Conservation (phyloP, 2,329 filamentous ascomycete genomes). For the Trichoderma sp. region DNA sequence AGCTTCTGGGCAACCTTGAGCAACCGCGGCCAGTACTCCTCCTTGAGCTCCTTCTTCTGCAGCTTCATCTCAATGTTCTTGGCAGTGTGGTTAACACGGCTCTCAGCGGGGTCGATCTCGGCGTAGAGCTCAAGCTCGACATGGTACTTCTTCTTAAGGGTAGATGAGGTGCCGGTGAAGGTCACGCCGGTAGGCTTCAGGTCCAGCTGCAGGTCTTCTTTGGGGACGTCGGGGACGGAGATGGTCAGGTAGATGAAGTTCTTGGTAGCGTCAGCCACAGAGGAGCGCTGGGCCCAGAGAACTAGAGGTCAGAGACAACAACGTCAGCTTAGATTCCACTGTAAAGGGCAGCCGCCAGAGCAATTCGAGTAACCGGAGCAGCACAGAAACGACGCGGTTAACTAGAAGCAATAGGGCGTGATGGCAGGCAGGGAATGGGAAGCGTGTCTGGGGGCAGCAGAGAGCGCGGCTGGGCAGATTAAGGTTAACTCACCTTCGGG, state of each 20-base stretch:
- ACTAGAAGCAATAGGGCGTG: not conserved
- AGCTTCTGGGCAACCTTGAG: slow-evolving; percentile 86
- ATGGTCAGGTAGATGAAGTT: slow-evolving; percentile 96
- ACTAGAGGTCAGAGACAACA: slow-evolving; percentile 51
- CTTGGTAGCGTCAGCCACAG: slow-evolving; percentile 71
- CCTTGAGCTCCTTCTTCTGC: slow-evolving; percentile 93
- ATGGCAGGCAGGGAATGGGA: not conserved
- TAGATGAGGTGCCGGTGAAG: slow-evolving; percentile 79
- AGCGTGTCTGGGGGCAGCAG: not conserved
- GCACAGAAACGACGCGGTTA: not conserved
- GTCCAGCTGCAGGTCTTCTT: slow-evolving; percentile 74
- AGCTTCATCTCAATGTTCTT: slow-evolving; percentile 89
- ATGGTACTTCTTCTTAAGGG: slow-evolving; percentile 82
- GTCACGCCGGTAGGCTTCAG: slow-evolving; percentile 72
- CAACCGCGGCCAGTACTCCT: slow-evolving; percentile 93
- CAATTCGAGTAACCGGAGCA: not conserved
- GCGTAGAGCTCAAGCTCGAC: slow-evolving; percentile 83
- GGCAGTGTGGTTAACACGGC: slow-evolving; percentile 82
- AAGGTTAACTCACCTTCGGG: slow-evolving; percentile 38
- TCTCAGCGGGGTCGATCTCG: slow-evolving; percentile 83
- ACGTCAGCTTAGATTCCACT: not conserved
- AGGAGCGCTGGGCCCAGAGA: slow-evolving; percentile 97
- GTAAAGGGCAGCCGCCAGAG: not conserved
- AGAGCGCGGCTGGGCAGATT: not conserved
- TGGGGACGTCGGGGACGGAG: slow-evolving; percentile 78